These are phyloP conservation scores for Candida methanosorbosa DNA, from an alignment of 805 yeast genomes.

Conservation along the genomic window DNA sequence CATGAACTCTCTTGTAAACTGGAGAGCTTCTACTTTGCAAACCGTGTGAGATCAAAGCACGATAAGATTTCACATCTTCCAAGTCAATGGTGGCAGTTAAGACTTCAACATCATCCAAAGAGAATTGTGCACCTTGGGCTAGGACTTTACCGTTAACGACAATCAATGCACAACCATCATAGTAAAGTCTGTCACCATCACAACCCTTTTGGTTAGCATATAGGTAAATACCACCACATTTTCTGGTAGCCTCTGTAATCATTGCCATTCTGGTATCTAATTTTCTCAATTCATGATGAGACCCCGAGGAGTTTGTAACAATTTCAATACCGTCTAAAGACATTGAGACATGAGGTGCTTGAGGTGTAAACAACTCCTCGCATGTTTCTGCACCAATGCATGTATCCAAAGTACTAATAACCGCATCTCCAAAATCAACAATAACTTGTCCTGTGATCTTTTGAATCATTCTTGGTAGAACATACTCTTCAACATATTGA, in stretches of 20 bases:
- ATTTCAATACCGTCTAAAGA: conserved; percentile 97
- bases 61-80: conserved; percentile 80
- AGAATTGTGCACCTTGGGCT: conserved; percentile 90
- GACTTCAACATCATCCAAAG: conserved; percentile 88
- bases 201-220: conserved; percentile 96
- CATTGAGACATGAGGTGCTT: conserved; percentile 88
- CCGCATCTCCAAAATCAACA: conserved; percentile 88
- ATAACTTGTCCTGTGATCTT: conserved; percentile 55
- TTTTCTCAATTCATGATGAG: conserved; percentile 95
- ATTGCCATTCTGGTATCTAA: conserved; percentile 75
- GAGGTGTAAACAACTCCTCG: conserved; percentile 95
- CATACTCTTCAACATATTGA: conserved; percentile 61
- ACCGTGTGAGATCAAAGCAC: conserved; percentile 67
- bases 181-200: conserved; percentile 94
- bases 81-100: conserved; percentile 90
- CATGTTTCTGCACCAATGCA: conserved; percentile 97
- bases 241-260: conserved; percentile 86
- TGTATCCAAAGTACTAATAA: conserved; percentile 75
- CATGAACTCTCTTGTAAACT: conserved; percentile 45
- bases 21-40: conserved; percentile 47
- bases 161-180: conserved; percentile 95
- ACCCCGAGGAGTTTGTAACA: conserved; percentile 90
- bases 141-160: conserved; percentile 87
- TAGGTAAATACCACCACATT: conserved; percentile 93
- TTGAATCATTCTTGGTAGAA: conserved; percentile 64